Base-by-base conservation (phyloP, 1,284 basidiomycete species). In the Agroathelia rolfsii region DNA sequence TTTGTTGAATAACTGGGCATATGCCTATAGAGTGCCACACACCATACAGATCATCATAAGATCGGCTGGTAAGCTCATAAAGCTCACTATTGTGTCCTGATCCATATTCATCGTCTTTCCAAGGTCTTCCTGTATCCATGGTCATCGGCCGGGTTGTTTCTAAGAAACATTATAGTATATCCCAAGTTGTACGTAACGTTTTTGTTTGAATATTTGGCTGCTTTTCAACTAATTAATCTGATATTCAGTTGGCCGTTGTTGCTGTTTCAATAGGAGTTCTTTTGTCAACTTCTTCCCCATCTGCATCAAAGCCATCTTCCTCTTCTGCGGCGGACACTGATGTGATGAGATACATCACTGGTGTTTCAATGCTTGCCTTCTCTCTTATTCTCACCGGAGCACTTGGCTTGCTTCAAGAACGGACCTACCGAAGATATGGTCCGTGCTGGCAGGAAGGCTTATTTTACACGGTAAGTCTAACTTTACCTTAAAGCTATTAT, bases 1-100 rank as follows among this genome's bases (percentile, higher is more conserved):
- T 18, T 50, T 84, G 27, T 54, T 94, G 45, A 92, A 90, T 56
- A 93, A 92, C 49, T 80, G 77, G 66, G 86, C 82, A 1, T 92
- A 84, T 51, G 79, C 78, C 0, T 87, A 67, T 46, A 61, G 77
- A 37, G 81, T 92, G 0, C 87, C 87, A 3, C 62, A 90, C 33
- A 76, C 85, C 1, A 62, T 94, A 0, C 78, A 90, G 48, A 92
- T 93, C 44, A 79, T 94, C 18, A 89, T 93, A 51, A 72, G 89
- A 24, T 88, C 84, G 29, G 88, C 85, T 21, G 87, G 87, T 74
- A 42, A 54, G 68, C 52, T 35, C 12, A 18, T 52, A 26, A 40
- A 47, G 22, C 45, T 47, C 36, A 19, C 10, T 14, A 11, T 25
- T 21, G 12, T 41, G 28, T 39, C 17, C 11, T 19, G 9, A 33